Conservation (phyloP, 257 asterid species). For the Leptodermis oblonga region DNA sequence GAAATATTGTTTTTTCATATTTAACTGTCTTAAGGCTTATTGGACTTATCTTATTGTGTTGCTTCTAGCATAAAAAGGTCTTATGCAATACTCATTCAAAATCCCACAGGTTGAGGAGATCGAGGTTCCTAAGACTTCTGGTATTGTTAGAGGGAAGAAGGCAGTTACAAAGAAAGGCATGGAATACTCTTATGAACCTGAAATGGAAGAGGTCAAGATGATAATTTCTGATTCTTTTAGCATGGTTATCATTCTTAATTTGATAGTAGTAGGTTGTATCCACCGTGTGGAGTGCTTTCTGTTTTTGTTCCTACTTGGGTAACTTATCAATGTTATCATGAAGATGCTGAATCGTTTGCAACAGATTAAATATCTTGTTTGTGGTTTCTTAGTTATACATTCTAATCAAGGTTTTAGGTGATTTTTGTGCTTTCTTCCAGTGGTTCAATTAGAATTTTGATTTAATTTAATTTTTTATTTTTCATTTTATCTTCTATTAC, state of each 20-base stretch:
- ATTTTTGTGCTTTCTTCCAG: neutral
- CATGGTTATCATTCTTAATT: neutral
- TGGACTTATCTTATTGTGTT: neutral
- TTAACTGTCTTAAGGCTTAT: slow-evolving; percentile 1
- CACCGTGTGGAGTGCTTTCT: neutral
- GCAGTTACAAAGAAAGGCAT: slow-evolving; percentile 57
- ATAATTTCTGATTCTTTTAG: neutral
- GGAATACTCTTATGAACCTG: slow-evolving; percentile 96
- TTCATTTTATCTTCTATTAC: neutral
- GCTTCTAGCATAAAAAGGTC: neutral
- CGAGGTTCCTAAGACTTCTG: slow-evolving; percentile 55
- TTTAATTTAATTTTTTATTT: neutral
- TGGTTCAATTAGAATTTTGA: neutral
- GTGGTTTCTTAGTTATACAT: neutral
- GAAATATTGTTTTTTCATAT: slow-evolving; percentile 14
- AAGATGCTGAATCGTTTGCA: neutral
- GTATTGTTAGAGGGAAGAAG: slow-evolving; percentile 65
- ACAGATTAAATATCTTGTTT: neutral
- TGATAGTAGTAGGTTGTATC: neutral
- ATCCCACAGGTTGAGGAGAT: slow-evolving; percentile 56
- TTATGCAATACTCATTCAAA: neutral
- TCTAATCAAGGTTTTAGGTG: neutral
- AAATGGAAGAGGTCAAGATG: slow-evolving; percentile 90
- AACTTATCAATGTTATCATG: neutral
- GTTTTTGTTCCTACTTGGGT: neutral